A percentile compares a stretch with the other conserved stretches of the same genome.
Conservation (phyloP, 2,329 filamentous ascomycete species). For the Colletotrichum australisinense region DNA sequence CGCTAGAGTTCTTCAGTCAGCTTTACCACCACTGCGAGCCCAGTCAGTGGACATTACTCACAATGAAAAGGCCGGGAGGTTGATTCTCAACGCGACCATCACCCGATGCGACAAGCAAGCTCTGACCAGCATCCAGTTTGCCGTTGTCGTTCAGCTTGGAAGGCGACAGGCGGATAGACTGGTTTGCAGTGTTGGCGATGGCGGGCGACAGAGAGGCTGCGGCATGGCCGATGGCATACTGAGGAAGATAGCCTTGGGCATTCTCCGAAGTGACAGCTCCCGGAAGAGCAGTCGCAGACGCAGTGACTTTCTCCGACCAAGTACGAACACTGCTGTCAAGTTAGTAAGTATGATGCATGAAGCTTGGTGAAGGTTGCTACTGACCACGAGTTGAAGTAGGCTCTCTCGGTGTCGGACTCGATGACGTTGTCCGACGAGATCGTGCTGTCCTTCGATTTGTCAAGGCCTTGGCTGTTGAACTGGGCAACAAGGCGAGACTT, state of each 20-base stretch:
- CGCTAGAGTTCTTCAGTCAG: slow-evolving; percentile 1
- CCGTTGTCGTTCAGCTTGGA: slow-evolving; percentile 42
- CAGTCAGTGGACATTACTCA: not conserved
- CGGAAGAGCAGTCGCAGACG: slow-evolving; percentile 58
- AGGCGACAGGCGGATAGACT: slow-evolving; percentile 44
- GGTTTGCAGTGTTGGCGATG: slow-evolving; percentile 51
- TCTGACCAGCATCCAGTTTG: slow-evolving; percentile 34
- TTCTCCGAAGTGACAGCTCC: slow-evolving; percentile 64
- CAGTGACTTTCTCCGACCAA: slow-evolving; percentile 55
- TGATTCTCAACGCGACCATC: slow-evolving; percentile 59
- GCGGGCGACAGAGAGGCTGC: slow-evolving; percentile 61
- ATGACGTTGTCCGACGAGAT: slow-evolving; percentile 35
- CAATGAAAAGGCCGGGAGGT: slow-evolving; percentile 44
- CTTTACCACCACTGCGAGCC: not conserved
- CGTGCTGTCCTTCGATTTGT: slow-evolving; percentile 20
- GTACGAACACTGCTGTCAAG: slow-evolving; percentile 20
- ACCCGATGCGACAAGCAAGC: slow-evolving; percentile 35
- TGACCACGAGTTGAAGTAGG: slow-evolving; percentile 51
- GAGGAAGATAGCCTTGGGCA: slow-evolving; percentile 64
- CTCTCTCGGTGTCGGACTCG: slow-evolving; percentile 60
- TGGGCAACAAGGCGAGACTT: slow-evolving; percentile 22
- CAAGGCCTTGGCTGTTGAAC: slow-evolving; percentile 32
- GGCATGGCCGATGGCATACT: slow-evolving; percentile 61
- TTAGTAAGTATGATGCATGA: too few species aligned
- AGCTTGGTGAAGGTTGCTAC: not conserved